Percentiles rank a stretch among this genome's conserved stretches.
Evolutionary conservation across 768 basidiomycete species (phyloP).

Genomic region (Russula earlei): DNA sequence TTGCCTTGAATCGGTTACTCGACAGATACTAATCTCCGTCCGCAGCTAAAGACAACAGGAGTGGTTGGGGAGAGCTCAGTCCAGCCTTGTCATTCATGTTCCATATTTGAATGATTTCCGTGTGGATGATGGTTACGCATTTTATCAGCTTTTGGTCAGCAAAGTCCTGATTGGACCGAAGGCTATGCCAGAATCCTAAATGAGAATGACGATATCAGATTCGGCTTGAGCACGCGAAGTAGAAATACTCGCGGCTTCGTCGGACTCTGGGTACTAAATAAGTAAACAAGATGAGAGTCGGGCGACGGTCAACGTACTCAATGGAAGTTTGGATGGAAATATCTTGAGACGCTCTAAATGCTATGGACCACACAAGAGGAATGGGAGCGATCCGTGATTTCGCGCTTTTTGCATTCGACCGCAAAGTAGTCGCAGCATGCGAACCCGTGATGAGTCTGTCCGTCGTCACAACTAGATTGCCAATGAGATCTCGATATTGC

Average conservation of each 20-base stretch:
- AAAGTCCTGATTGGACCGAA: neutral
- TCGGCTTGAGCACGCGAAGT: neutral
- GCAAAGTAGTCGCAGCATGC: neutral
- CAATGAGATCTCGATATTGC: neutral
- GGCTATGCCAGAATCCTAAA: slow-evolving; percentile 2
- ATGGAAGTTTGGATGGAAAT: neutral
- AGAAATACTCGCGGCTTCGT: neutral
- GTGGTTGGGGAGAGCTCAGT: neutral
- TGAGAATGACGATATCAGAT: neutral
- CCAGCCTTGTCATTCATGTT: neutral
- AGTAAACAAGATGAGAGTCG: neutral
- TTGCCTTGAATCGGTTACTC: neutral
- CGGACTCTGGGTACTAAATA: neutral
- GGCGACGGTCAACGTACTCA: neutral
- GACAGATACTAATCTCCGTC: neutral
- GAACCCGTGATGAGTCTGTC: neutral
- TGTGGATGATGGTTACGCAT: neutral
- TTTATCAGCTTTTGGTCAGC: neutral
- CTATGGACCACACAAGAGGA: neutral
- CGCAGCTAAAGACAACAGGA: neutral
- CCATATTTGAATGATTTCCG: slow-evolving; percentile 4
- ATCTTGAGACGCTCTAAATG: neutral
- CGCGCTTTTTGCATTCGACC: neutral
- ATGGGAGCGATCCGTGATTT: neutral
- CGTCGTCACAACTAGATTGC: neutral